Percentiles rank a stretch among this genome's conserved stretches.
These are phyloP conservation scores for Cladosporium oxysporum DNA, from an alignment of 2,329 filamentous ascomycete species.

Conservation along the genomic window DNA sequence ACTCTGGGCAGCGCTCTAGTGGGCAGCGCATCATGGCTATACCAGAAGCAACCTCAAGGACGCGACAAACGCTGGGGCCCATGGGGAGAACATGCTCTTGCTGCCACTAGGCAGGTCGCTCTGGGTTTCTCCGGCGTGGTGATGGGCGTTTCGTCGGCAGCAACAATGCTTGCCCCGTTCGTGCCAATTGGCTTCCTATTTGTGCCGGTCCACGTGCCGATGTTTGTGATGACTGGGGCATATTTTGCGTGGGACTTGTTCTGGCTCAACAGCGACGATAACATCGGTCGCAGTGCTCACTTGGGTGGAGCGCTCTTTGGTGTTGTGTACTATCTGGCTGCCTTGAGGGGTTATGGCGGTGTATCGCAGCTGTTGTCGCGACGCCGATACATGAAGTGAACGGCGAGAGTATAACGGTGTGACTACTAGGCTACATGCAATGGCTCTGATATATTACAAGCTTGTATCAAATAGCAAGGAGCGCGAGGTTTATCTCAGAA, in stretches of 20 bases:
- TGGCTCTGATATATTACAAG: neutral
- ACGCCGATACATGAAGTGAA: neutral
- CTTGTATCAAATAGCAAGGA: neutral
- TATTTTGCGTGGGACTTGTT: constrained; percentile 45
- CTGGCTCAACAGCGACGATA: constrained; percentile 35
- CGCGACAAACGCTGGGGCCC: neutral
- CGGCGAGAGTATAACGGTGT: neutral
- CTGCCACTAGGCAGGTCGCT: neutral
- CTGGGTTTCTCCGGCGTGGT: constrained; percentile 46
- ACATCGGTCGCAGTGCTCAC: constrained; percentile 47
- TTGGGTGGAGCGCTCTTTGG: constrained; percentile 48
- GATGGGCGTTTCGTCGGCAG: constrained; percentile 43
- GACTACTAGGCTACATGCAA: neutral
- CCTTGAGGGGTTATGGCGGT: constrained; percentile 32
- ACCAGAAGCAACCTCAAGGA: constrained; percentile 21
- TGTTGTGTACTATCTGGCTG: constrained; percentile 32
- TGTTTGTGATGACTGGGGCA: constrained; percentile 40
- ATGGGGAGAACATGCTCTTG: neutral
- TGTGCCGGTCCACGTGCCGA: constrained; percentile 42
- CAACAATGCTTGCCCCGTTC: constrained; percentile 43
- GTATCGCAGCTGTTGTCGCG: constrained; percentile 7
- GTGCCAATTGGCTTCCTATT: constrained; percentile 39
- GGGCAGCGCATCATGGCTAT: constrained; percentile 29
- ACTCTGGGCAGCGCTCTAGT: constrained; percentile 31
- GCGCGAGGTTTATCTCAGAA: neutral